These are phyloP conservation scores for Aspergillus baeticus DNA, from an alignment of 495 filamentous ascomycete species.

Conservation along the genomic window DNA sequence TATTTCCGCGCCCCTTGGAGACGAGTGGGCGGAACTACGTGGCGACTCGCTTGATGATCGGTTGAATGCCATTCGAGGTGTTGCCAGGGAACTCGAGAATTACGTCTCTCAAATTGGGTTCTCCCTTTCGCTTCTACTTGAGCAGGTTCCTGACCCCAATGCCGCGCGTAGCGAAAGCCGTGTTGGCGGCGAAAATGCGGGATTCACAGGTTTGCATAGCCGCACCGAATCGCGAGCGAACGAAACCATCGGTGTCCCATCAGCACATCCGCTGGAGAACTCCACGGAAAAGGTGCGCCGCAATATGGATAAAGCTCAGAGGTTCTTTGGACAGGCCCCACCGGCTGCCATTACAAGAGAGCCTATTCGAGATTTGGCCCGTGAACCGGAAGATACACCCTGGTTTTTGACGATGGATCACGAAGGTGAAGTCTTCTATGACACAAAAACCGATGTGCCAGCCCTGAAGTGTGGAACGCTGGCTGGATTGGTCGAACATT, in stretches of 20 bases:
- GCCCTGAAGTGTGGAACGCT: conserved; percentile 85
- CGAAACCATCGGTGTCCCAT: conserved; percentile 57
- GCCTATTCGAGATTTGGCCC: conserved; percentile 44
- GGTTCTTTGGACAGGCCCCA: conserved; percentile 87
- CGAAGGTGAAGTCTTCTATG: conserved; percentile 87
- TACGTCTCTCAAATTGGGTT: conserved; percentile 85
- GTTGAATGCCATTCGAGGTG: conserved; percentile 70
- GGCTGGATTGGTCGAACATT: conserved; percentile 87
- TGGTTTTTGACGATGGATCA: conserved; percentile 84
- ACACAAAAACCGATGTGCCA: conserved; percentile 70
- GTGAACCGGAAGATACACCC: conserved; percentile 70
- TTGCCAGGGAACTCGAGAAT: conserved; percentile 77
- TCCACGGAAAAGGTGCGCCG: conserved; percentile 60
- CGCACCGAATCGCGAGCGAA: conserved; percentile 37
- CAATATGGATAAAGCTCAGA: conserved; percentile 77
- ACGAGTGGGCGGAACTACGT: conserved; percentile 93
- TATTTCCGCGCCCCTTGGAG: conserved; percentile 82
- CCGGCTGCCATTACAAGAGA: conserved; percentile 47
- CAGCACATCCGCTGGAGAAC: conserved; percentile 61
- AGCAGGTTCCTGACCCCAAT: conserved; percentile 60
- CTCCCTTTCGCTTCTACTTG: conserved; percentile 80
- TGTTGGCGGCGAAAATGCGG: conserved; percentile 32
- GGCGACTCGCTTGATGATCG: conserved; percentile 90
- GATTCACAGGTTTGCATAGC: conserved; percentile 25
- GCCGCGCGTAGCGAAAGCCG: conserved; percentile 36